Evolutionary conservation across 2,329 filamentous ascomycete species (phyloP), one percentile per base, ranked within the genome.

Genomic region (Sporothrix pallida): DNA sequence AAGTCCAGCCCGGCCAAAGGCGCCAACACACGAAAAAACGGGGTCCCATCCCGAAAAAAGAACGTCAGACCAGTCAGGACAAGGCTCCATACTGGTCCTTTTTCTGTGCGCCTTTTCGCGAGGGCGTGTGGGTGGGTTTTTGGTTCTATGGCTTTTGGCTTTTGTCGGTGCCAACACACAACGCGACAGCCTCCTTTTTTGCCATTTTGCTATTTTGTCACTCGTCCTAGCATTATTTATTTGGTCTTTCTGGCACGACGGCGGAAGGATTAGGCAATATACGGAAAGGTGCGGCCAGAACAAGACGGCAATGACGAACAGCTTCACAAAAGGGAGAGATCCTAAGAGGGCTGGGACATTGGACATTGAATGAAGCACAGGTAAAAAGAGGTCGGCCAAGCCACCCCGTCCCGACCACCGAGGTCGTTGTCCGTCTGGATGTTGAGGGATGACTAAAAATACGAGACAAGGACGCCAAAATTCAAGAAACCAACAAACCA

Each of bases 211-310:
- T 37, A 37, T 70, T 70, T 26, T 46, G 31, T 37, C 31, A 37
- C 31, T 37, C 31, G 31, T 37, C 7, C 31, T 5, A 37, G 31
- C 31, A 58, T 10, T 6, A 15, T 37, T 10, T 50, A 52, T 20
- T 23, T 63, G 7, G 42, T 23, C 44, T 42, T 52, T 42, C 56
- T 42, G 17, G 23, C 26, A 46, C n/a, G 15, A 26, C 56, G 68
- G 60, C 52, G 58, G 67, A n/a, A 70, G 44, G 65, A 65, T 70
- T 65, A 73, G 56, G 67, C 72, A 73, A 73, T 46, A 73, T 70
- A 31, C 42, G 72, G 67, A 56, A 73, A 70, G 67, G 72, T 69
- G 52, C 65, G 71, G 71, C 54, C 63, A 52, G 62, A 48, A 26
- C 58, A 7, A 37, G 52, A 68, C 54, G 72, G 72, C 44, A 37